Percentiles rank a stretch among this genome's conserved stretches.
phyloP scores from a whole-genome alignment of 2,329 filamentous ascomycete genomes.

The Calonectria montana region DNA sequence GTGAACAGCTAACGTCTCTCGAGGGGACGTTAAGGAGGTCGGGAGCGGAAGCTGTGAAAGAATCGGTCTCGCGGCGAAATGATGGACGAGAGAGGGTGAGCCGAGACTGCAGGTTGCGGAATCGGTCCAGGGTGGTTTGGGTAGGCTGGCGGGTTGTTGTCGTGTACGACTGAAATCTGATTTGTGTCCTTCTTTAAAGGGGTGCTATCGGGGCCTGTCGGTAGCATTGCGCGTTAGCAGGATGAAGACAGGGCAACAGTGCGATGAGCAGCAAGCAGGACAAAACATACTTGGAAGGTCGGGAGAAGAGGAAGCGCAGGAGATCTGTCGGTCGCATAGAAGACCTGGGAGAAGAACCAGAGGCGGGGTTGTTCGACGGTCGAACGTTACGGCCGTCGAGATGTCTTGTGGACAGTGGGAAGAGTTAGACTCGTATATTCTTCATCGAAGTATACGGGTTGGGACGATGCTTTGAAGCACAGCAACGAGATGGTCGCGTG shows the following conservation, averaged over 20 bases:
- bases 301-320: slow-evolving; percentile 87
- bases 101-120: slow-evolving; percentile 43
- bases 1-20: slow-evolving; percentile 69
- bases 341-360: slow-evolving; percentile 52
- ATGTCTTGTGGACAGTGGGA: slow-evolving; percentile 35
- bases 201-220: slow-evolving; percentile 71
- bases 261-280: not conserved
- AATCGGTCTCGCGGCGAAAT: slow-evolving; percentile 90
- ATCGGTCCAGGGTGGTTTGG: slow-evolving; percentile 24
- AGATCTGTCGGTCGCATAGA: slow-evolving; percentile 94
- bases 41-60: slow-evolving; percentile 83
- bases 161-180: slow-evolving; percentile 39
- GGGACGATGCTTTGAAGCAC: not conserved
- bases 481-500: slow-evolving; percentile 32
- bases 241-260: not conserved
- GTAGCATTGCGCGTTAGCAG: slow-evolving; percentile 14
- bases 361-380: slow-evolving; percentile 36
- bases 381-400: slow-evolving; percentile 39
- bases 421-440: slow-evolving; percentile 40
- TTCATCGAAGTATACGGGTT: slow-evolving; percentile 36
- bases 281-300: slow-evolving; percentile 85
- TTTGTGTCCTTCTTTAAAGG: slow-evolving; percentile 53
- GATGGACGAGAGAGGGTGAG: slow-evolving; percentile 69
- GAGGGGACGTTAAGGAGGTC: slow-evolving; percentile 90
- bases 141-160: slow-evolving; percentile 24